Conservation (phyloP, 371 early-diverging fungal genomes). For the Mortierella sp. region DNA sequence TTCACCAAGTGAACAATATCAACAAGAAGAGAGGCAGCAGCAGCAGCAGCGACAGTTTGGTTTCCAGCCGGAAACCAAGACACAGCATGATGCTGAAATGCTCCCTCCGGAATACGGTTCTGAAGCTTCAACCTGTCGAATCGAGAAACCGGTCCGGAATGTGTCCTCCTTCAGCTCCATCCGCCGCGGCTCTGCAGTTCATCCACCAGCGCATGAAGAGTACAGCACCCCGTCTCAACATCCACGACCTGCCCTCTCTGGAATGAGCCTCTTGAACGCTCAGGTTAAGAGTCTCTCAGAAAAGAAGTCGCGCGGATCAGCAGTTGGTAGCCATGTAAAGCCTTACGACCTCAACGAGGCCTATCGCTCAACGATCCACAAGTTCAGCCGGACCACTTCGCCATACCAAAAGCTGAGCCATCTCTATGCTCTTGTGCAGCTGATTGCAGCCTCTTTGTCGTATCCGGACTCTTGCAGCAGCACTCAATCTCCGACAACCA, state of each 20-base stretch:
- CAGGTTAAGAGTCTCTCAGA: slow-evolving; percentile 1
- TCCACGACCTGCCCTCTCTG: slow-evolving; percentile 1
- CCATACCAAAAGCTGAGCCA: slow-evolving; percentile 56
- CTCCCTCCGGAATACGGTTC: neutral
- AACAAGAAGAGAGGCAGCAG: slow-evolving; percentile 5
- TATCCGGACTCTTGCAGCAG: slow-evolving; percentile 45
- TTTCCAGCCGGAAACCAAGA: neutral
- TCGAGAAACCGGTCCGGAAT: neutral
- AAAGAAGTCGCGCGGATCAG: neutral
- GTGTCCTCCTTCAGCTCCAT: neutral
- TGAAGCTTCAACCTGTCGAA: neutral
- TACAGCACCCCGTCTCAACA: neutral
- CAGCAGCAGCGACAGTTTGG: slow-evolving; percentile 2
- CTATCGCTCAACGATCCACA: slow-evolving; percentile 42
- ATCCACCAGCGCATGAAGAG: neutral
- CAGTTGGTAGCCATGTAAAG: neutral
- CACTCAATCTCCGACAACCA: too few species aligned
- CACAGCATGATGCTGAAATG: neutral
- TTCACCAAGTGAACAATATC: neutral
- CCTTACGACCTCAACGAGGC: slow-evolving; percentile 43
- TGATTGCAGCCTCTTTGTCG: slow-evolving; percentile 55
- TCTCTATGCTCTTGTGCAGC: slow-evolving; percentile 54
- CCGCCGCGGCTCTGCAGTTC: neutral
- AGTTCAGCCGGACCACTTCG: slow-evolving; percentile 48
- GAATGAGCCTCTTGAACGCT: slow-evolving; percentile 16